Conservation (phyloP, 441 rosid species). For the Gossypium gossypioides region DNA sequence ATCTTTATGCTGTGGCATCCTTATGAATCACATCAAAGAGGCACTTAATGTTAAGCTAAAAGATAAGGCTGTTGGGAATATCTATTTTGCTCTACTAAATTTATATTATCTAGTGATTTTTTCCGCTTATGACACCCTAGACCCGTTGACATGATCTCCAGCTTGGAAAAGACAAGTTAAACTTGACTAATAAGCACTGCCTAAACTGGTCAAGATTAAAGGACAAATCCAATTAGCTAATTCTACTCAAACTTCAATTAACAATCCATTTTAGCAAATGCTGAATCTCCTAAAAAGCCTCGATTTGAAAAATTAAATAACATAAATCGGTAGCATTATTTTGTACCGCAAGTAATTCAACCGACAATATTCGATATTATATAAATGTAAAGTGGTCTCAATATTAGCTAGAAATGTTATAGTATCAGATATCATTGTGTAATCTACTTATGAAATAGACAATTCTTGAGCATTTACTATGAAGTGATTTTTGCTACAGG, state of each 20-base stretch:
- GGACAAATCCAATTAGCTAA: background rate
- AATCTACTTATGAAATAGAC: background rate
- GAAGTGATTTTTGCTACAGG: conserved; percentile 30
- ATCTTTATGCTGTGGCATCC: conserved; percentile 12
- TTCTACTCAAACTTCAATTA: background rate
- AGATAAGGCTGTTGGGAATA: background rate
- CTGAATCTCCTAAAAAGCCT: background rate
- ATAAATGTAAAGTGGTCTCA: background rate
- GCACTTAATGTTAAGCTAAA: background rate
- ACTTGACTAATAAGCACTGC: background rate
- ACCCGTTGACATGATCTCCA: background rate
- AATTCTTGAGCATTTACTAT: background rate
- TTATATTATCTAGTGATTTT: background rate
- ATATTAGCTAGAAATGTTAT: background rate
- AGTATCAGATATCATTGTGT: background rate
- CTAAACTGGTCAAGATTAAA: background rate
- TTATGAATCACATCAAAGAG: background rate
- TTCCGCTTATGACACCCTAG: conserved; percentile 2
- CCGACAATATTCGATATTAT: background rate
- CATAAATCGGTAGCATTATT: background rate
- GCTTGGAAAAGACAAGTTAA: background rate
- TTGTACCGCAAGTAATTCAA: background rate
- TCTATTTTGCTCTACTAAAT: background rate
- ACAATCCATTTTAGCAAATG: background rate
- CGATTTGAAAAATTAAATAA: background rate